These are phyloP conservation scores for Trichoderma sp. DNA, from an alignment of 2,329 filamentous ascomycete species.

Conservation along the genomic window DNA sequence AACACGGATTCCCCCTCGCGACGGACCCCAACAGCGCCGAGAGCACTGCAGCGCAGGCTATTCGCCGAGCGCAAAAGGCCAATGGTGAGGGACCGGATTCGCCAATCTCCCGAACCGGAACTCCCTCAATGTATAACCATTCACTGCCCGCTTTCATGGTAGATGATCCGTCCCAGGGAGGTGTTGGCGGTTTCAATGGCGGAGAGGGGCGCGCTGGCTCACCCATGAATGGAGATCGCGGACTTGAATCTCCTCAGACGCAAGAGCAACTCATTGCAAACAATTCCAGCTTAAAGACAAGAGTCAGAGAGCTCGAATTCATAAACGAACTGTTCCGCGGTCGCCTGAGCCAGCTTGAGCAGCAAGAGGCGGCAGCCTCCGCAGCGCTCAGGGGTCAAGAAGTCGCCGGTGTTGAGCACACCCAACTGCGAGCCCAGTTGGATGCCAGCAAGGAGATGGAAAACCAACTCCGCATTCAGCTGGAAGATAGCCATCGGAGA, in stretches of 20 bases:
- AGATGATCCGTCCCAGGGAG: conserved; percentile 64
- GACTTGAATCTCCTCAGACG: conserved; percentile 69
- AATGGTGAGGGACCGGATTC: conserved; percentile 77
- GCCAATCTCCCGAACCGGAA: conserved; percentile 75
- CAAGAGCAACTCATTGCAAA: conserved; percentile 77
- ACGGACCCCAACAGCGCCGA: conserved; percentile 59
- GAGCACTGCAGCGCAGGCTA: conserved; percentile 52
- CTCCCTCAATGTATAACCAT: conserved; percentile 71
- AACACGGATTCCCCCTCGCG: conserved; percentile 39
- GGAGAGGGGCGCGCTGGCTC: conserved; percentile 52
- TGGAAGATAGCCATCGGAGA: conserved; percentile 74
- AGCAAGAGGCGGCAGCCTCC: conserved; percentile 67
- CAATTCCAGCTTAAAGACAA: conserved; percentile 87
- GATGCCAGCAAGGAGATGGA: conserved; percentile 44
- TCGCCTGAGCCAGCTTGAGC: conserved; percentile 74
- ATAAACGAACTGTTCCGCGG: conserved; percentile 84
- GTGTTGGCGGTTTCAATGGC: conserved; percentile 44
- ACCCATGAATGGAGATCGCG: conserved; percentile 57
- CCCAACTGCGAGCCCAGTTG: conserved; percentile 56
- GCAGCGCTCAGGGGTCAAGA: conserved; percentile 61
- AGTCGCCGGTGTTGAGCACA: conserved; percentile 54
- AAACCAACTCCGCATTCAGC: conserved; percentile 54
- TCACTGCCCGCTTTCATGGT: conserved; percentile 79
- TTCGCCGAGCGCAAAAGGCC: conserved; percentile 64
- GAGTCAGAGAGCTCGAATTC: conserved; percentile 90